A percentile compares a stretch with the other conserved stretches of the same genome.
Conservation (phyloP, 1,139 yeast species). For the Nakaseomyces kungkrabaensis region DNA sequence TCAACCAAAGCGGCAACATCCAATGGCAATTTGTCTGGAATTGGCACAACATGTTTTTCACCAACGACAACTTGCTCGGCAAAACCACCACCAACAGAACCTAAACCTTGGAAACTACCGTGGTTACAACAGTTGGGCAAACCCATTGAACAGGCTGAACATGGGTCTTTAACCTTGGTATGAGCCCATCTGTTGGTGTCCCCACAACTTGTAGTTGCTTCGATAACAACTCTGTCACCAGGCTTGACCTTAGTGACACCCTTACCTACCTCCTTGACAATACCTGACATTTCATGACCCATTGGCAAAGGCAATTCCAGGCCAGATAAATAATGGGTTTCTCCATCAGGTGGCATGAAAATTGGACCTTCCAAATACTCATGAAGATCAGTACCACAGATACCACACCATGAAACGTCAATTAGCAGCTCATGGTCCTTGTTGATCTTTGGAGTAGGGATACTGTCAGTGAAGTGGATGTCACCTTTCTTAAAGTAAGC, state of each 20-base stretch:
- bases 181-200: conserved; percentile 26
- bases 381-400: conserved; percentile 45
- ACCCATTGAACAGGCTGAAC: conserved; percentile 38
- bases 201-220: conserved; percentile 43
- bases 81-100: conserved; percentile 39
- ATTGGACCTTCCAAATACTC: conserved; percentile 41
- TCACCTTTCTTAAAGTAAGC: conserved; percentile 37
- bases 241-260: conserved; percentile 29
- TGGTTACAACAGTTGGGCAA: conserved; percentile 39
- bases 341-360: conserved; percentile 32
- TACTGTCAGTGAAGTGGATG: conserved; percentile 31
- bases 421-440: conserved; percentile 36
- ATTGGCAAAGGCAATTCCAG: conserved; percentile 32
- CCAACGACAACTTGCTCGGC: conserved; percentile 37
- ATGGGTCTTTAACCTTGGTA: conserved; percentile 19
- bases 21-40: conserved; percentile 38
- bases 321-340: conserved; percentile 29
- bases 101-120: conserved; percentile 38
- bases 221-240: conserved; percentile 40
- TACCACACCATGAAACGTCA: conserved; percentile 40
- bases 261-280: conserved; percentile 31
- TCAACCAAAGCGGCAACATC: conserved; percentile 42
- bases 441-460: conserved; percentile 32
- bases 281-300: conserved; percentile 51
- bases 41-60: conserved; percentile 33